Evolutionary conservation across 257 asterid species (phyloP), one percentile per base, ranked within the genome.

Genomic region (Solanum commersonii): DNA sequence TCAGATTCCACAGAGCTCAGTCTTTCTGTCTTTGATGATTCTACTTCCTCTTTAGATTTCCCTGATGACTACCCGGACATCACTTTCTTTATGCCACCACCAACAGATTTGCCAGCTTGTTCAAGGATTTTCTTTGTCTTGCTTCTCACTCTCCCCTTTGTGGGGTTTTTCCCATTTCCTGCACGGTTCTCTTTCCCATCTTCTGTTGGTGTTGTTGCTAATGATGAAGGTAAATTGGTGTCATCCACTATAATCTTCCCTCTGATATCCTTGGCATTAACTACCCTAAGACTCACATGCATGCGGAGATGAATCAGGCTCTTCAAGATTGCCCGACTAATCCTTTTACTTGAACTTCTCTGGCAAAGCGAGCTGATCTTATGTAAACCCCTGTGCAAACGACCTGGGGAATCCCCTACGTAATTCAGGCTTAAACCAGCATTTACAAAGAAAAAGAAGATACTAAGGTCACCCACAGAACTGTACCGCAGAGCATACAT

Each of bases 81-180:
- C 18, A 89, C 93, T 35, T 68, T 67, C 90, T 87, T 96, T 87
- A 96, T 83, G 90, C 91, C 92, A 49, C 91, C 92, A 31, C 92
- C 92, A n/a, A 94, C 97, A 40, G 98, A 95, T 86, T 88, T 95
- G 59, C 93, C 97, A 7, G 95, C 94, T 0, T 94, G 91, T 89
- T 91, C 91, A 88, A 96, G 86, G 42, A 97, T 94, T 89, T 92
- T 86, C 91, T 92, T 96, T 9, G 98, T 95, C 90, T 86, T 88
- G 78, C 86, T 95, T 90, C 89, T 97, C 18, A 85, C 88, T 52
- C 88, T 83, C 84, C 87, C 90, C 70, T 90, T 91, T 42, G 40
- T 82, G 10, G 94, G 94, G 87, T 90, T 92, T 6, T 65, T 68
- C 38, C 74, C 90, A 52, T 87, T 88, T 74, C 87, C 93, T 77